Evolutionary conservation across 495 filamentous ascomycete genomes (phyloP), one percentile per base, ranked within the genome.

Genomic region (Aspergillus incahuasiensis): DNA sequence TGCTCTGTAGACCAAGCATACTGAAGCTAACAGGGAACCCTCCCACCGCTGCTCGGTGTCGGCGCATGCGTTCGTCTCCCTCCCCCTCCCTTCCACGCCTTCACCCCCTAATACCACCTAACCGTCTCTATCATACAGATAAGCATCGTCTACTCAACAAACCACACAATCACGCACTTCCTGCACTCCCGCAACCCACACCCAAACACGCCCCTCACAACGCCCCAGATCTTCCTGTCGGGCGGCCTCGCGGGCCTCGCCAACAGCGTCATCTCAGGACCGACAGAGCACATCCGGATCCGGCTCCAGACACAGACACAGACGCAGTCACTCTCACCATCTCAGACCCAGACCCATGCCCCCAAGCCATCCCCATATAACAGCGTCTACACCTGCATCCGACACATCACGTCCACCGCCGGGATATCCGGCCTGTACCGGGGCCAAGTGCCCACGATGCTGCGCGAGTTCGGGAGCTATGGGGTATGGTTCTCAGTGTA

Each of bases 241-340:
- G 90, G 90, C 40, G 89, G 89, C 46, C 87, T 89, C 61, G 90
- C 90, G 16, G 90, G 90, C 40, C 68, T 95, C 21, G 80, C 88
- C 58, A 95, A 92, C 71, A 82, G 77, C 15, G 70, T 87, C 12
- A 79, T 94, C 65, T 92, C 89, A 0, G 81, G 81, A 0, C 90
- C 90, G 7, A 91, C 94, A 66, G 90, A 95, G 69, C 90, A 95
- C 73, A 85, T 95, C 63, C 83, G 90, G 54, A 95, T 95, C 70
- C 79, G 90, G 5, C 74, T 95, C 52, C 90, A 94, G 68, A 90
- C 89, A 7, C 58, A 56, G 43, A 2, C 46, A 16, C 16, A 8
- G 58, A 53, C 0, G 39, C 43, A 1, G 44, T 15, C 2, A 86
- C 91, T 63, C 91, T 88, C 67, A 79, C 85, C 39, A 71, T 75